Evolutionary conservation across 805 yeast genomes (phyloP).

Genomic region (Wickerhamia fluorescens): DNA sequence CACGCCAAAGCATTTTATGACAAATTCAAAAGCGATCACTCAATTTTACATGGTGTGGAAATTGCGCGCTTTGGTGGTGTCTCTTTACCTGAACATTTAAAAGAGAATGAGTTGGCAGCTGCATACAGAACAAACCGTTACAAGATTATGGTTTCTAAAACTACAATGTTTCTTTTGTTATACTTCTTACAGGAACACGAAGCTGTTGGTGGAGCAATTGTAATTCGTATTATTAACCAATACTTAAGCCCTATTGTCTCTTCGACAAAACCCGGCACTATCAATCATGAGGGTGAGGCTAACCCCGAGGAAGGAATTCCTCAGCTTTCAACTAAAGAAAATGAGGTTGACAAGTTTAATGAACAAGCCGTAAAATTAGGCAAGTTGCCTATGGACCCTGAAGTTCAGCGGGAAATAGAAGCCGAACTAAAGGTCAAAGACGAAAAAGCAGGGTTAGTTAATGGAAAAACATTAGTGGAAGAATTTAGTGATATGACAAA

Average conservation of each 20-base stretch:
- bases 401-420: slow-evolving; percentile 75
- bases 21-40: slow-evolving; percentile 66
- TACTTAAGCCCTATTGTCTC: slow-evolving; percentile 53
- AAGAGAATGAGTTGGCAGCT: slow-evolving; percentile 76
- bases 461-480: slow-evolving; percentile 47
- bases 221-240: slow-evolving; percentile 81
- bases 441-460: slow-evolving; percentile 34
- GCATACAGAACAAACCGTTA: slow-evolving; percentile 70
- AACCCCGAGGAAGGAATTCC: slow-evolving; percentile 48
- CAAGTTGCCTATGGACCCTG: slow-evolving; percentile 78
- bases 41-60: slow-evolving; percentile 71
- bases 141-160: slow-evolving; percentile 67
- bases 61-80: slow-evolving; percentile 65
- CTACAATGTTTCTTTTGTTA: slow-evolving; percentile 75
- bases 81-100: slow-evolving; percentile 70
- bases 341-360: slow-evolving; percentile 55
- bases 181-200: slow-evolving; percentile 90
- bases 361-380: slow-evolving; percentile 75
- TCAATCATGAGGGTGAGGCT: slow-evolving; percentile 40
- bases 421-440: slow-evolving; percentile 78
- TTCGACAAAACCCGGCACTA: slow-evolving; percentile 34
- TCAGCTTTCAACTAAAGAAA: slow-evolving; percentile 33
- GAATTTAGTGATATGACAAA: slow-evolving; percentile 57
- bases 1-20: slow-evolving; percentile 73
- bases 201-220: slow-evolving; percentile 81